phyloP scores from a whole-genome alignment of 2,329 filamentous ascomycete species.

The Ascocoryne sarcoides region DNA sequence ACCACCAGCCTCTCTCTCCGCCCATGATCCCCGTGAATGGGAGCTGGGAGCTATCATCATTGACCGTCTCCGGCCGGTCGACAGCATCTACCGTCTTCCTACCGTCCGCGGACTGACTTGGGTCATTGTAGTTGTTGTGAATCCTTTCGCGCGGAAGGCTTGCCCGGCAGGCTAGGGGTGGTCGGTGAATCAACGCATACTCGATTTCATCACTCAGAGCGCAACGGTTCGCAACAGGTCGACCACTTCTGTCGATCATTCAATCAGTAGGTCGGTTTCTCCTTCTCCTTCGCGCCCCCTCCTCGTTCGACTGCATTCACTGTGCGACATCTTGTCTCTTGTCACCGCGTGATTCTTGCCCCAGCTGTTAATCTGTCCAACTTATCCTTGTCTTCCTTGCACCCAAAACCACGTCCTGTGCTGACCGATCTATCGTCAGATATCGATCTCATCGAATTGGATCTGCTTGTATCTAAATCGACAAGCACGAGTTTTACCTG shows the following conservation, averaged over 20 bases:
- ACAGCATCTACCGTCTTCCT: not conserved
- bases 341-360: not conserved
- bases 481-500: not conserved
- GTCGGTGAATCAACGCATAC: constrained; percentile 12
- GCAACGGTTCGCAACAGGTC: constrained; percentile 9
- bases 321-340: not conserved
- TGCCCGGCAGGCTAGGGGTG: constrained; percentile 16
- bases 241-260: constrained; percentile 1
- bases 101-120: constrained; percentile 19
- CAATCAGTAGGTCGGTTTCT: not conserved
- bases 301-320: not conserved
- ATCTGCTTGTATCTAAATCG: not conserved
- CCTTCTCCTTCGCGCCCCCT: not conserved
- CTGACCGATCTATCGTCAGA: constrained; percentile 4
- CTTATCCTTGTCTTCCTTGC: not conserved
- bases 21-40: constrained; percentile 10
- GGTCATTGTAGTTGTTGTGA: constrained; percentile 12
- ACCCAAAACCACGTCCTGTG: not conserved
- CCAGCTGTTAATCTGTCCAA: not conserved
- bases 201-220: constrained; percentile 12
- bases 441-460: constrained; percentile 4
- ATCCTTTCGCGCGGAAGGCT: constrained; percentile 14
- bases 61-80: not conserved
- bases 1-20: constrained; percentile 22
- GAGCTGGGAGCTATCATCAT: constrained; percentile 17